These are phyloP conservation scores for Sordaria brevicollis DNA, from an alignment of 495 filamentous ascomycete species.

Conservation along the genomic window DNA sequence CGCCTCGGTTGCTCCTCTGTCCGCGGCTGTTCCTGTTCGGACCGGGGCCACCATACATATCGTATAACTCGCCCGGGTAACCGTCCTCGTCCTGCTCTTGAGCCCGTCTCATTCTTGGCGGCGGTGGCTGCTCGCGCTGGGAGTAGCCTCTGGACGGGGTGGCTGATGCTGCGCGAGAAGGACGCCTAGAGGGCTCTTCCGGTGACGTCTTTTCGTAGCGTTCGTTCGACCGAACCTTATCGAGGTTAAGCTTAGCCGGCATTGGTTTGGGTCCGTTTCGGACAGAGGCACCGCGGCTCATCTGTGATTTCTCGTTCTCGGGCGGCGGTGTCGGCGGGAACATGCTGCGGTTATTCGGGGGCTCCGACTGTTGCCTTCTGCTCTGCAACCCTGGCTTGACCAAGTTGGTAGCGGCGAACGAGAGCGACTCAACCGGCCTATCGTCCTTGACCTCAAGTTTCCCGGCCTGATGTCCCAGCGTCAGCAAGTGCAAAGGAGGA, in stretches of 20 bases:
- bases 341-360: slow-evolving; percentile 64
- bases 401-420: slow-evolving; percentile 81
- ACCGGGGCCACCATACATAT: slow-evolving; percentile 47
- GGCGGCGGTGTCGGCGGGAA: slow-evolving; percentile 96
- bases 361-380: slow-evolving; percentile 77
- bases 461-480: neutral
- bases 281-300: slow-evolving; percentile 43
- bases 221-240: slow-evolving; percentile 32
- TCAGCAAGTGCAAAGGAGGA: slow-evolving; percentile 15
- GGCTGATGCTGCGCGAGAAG: slow-evolving; percentile 26
- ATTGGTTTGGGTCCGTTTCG: slow-evolving; percentile 44
- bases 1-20: slow-evolving; percentile 15
- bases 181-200: slow-evolving; percentile 27
- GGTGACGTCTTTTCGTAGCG: slow-evolving; percentile 42
- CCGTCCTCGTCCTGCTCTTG: slow-evolving; percentile 49
- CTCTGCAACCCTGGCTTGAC: slow-evolving; percentile 74
- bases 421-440: slow-evolving; percentile 65
- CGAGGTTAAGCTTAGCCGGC: slow-evolving; percentile 44
- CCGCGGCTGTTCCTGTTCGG: slow-evolving; percentile 25
- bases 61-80: slow-evolving; percentile 59
- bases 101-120: slow-evolving; percentile 18
- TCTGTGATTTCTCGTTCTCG: slow-evolving; percentile 54
- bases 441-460: slow-evolving; percentile 49
- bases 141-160: slow-evolving; percentile 40
- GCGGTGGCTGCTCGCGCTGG: slow-evolving; percentile 20